Conservation (phyloP, 2,329 filamentous ascomycete species). For the Talaromyces sp. region DNA sequence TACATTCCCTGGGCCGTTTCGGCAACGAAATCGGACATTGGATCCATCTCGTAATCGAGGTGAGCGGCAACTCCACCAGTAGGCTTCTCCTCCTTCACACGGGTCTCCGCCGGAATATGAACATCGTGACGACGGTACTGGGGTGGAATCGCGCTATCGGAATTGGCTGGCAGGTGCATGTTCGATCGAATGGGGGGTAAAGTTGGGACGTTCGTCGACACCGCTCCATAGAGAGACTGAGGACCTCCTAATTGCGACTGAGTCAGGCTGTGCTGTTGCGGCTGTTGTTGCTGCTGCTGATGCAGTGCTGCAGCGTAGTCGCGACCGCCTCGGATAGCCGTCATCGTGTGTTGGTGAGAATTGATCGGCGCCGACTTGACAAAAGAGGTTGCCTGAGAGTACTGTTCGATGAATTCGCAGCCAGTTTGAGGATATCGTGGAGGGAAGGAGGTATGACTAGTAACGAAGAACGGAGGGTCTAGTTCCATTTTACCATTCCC, state of each 20-base stretch:
- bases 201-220: slow-evolving; percentile 28
- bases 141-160: slow-evolving; percentile 38
- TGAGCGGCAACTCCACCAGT: slow-evolving; percentile 85
- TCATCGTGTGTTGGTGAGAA: slow-evolving; percentile 26
- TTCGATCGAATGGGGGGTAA: slow-evolving; percentile 40
- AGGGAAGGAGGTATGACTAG: slow-evolving; percentile 36
- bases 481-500: slow-evolving; percentile 33
- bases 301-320: slow-evolving; percentile 25
- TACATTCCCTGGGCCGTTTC: slow-evolving; percentile 77
- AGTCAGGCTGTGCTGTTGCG: slow-evolving; percentile 19
- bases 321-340: slow-evolving; percentile 29
- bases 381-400: slow-evolving; percentile 41
- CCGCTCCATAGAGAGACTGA: slow-evolving; percentile 33
- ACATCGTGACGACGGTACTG: slow-evolving; percentile 41
- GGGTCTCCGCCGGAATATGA: slow-evolving; percentile 32
- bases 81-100: slow-evolving; percentile 59
- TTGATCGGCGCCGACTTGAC: slow-evolving; percentile 33
- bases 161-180: slow-evolving; percentile 33
- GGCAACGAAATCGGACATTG: slow-evolving; percentile 92
- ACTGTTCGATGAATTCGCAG: slow-evolving; percentile 44
- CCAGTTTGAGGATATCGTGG: slow-evolving; percentile 41
- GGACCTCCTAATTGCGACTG: slow-evolving; percentile 18
- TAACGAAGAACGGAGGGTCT: slow-evolving; percentile 36
- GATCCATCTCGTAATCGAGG: slow-evolving; percentile 93
- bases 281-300: slow-evolving; percentile 15